Evolutionary conservation across 2,329 filamentous ascomycete genomes (phyloP), one percentile per base, ranked within the genome.

Genomic region (Sporothrix mexicana): DNA sequence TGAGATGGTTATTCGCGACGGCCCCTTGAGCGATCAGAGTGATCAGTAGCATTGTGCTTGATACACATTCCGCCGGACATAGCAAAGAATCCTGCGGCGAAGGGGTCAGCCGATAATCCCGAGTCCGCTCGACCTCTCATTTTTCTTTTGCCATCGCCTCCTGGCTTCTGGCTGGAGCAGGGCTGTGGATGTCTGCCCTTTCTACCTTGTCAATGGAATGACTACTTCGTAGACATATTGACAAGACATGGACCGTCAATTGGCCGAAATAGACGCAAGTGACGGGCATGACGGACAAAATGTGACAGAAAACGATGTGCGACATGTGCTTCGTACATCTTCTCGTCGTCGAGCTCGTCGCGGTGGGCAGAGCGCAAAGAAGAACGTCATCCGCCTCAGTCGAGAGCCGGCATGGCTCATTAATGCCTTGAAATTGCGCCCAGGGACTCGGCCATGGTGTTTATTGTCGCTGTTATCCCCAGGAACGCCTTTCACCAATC

Each of bases 401-500:
- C 12, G 0, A 45, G 41, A 43, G 15, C 13, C n/a, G n/a, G 61
- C 20, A 15, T 20, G 61, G 36, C 20, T 20, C 41, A 12, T 8
- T 20, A 7, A 6, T n/a, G 7, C 23, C 36, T 36, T 64, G 23
- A n/a, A 36, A 45, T 23, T 23, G 59, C 45, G 17, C 17, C 25
- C 15, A 4, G n/a, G 4, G 13, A 7, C 15, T 5, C 13, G n/a
- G 43, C 30, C 15, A 15, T 68, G 45, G 2, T 49, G 15, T 9
- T 62, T 20, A 30, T 43, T 20, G 30, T 41, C 23, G n/a, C 45
- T n/a, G 17, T 36, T 25, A 2, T 66, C 41, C 41, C 7, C 47
- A 4, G 15, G 25, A 5, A 13, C 15, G 17, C 49, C 66, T 57
- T 57, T 70, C 61, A 73, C 72, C 72, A 73, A 53, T 73, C 72